Evolutionary conservation across 495 filamentous ascomycete genomes (phyloP).

Genomic region (Geopyxis carbonaria): DNA sequence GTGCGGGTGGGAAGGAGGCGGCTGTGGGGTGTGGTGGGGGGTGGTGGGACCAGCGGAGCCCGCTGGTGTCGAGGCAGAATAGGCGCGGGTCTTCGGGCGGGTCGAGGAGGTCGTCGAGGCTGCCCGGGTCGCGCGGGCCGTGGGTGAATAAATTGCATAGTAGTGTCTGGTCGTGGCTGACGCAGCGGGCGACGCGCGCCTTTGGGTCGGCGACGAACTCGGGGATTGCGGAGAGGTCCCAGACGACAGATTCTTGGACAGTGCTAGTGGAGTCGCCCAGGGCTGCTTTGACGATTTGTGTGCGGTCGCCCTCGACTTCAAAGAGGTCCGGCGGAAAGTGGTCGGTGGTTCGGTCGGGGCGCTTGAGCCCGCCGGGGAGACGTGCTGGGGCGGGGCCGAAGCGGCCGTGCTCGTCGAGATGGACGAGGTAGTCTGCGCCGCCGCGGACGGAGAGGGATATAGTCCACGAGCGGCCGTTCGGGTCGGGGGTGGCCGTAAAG

Average conservation of each 20-base stretch:
- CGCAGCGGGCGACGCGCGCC: constrained; percentile 20
- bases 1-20: constrained; percentile 8
- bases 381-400: constrained; percentile 13
- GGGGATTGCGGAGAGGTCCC: constrained; percentile 17
- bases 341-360: constrained; percentile 6
- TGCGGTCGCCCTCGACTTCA: constrained; percentile 16
- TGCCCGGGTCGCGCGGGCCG: constrained; percentile 7
- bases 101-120: constrained; percentile 11
- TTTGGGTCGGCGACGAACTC: constrained; percentile 16
- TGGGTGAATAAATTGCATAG: constrained; percentile 22
- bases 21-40: constrained; percentile 5
- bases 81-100: constrained; percentile 19
- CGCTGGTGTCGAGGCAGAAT: constrained; percentile 16
- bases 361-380: constrained; percentile 10
- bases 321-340: constrained; percentile 21
- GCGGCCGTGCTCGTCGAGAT: constrained; percentile 15
- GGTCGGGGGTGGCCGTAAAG: constrained; percentile 11
- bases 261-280: constrained; percentile 4
- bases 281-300: constrained; percentile 15
- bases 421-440: constrained; percentile 11
- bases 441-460: constrained; percentile 9
- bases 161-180: constrained; percentile 9
- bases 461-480: constrained; percentile 5
- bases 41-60: not conserved
- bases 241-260: constrained; percentile 12